Percentiles rank a stretch among this genome's conserved stretches.
Evolutionary conservation across 768 basidiomycete species (phyloP).

Genomic region (Xanthoconium stramineum): DNA sequence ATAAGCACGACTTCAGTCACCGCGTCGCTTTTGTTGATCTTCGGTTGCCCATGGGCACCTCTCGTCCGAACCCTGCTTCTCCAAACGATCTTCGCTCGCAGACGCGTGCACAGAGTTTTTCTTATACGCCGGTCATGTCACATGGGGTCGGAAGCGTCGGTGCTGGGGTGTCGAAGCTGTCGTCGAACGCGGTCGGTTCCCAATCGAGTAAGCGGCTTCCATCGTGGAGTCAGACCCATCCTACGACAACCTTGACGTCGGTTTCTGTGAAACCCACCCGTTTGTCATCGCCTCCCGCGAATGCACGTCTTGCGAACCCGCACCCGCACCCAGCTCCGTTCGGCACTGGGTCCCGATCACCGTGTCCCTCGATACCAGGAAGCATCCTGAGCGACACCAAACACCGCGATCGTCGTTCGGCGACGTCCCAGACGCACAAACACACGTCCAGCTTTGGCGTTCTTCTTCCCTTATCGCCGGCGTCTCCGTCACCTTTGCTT

Average conservation of each 20-base stretch:
- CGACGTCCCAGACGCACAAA: constrained; percentile 3
- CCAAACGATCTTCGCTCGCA: constrained; percentile 18
- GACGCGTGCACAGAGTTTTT: constrained; percentile 5
- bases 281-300: background rate
- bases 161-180: background rate
- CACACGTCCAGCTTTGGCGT: background rate
- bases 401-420: constrained; percentile 3
- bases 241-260: background rate
- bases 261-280: background rate
- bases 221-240: constrained; percentile 13
- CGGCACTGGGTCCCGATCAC: background rate
- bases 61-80: constrained; percentile 15
- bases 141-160: constrained; percentile 6
- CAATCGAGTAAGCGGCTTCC: constrained; percentile 16
- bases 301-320: background rate
- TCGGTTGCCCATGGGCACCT: constrained; percentile 1
- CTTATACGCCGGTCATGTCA: background rate
- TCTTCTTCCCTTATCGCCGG: background rate
- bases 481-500: background rate
- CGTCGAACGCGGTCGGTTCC: constrained; percentile 5
- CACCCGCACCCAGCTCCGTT: background rate
- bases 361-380: background rate
- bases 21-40: constrained; percentile 20
- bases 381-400: background rate
- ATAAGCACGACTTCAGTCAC: constrained; percentile 12